These are phyloP conservation scores for Moesziomyces aphidis DNA, from an alignment of 1,284 basidiomycete species.

Conservation along the genomic window DNA sequence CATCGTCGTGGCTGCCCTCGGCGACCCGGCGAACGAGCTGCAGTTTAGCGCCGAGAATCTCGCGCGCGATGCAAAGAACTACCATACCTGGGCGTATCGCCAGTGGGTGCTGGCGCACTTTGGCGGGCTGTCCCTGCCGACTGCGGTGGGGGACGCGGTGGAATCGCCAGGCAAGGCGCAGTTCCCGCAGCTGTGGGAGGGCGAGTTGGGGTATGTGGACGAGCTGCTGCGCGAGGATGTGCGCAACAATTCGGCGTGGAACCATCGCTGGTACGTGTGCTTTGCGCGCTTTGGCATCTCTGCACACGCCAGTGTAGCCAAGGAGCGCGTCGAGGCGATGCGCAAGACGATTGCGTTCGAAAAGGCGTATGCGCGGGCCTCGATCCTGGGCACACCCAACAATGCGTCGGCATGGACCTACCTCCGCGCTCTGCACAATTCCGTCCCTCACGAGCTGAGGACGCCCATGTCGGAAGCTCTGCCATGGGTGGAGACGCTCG, in stretches of 20 bases:
- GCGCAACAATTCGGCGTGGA: constrained; percentile 97
- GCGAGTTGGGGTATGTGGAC: constrained; percentile 83
- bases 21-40: constrained; percentile 52
- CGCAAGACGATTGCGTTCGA: constrained; percentile 18
- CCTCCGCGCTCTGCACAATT: constrained; percentile 49
- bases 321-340: constrained; percentile 29
- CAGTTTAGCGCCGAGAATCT: constrained; percentile 50
- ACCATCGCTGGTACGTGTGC: constrained; percentile 94
- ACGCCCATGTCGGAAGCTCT: not conserved
- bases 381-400: constrained; percentile 49
- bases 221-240: constrained; percentile 81
- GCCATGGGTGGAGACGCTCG: constrained; percentile 22
- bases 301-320: not conserved
- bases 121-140: constrained; percentile 40
- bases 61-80: constrained; percentile 60
- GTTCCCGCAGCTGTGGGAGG: constrained; percentile 75
- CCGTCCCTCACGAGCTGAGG: not conserved
- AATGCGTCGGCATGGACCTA: constrained; percentile 64
- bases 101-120: constrained; percentile 64
- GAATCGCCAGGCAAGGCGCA: constrained; percentile 9
- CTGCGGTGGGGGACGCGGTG: not conserved
- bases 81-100: constrained; percentile 66
- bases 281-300: constrained; percentile 69
- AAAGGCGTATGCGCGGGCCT: constrained; percentile 39
- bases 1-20: constrained; percentile 49